phyloP scores from a whole-genome alignment of 495 filamentous ascomycete genomes.

The Hypomontagnella monticulosa region DNA sequence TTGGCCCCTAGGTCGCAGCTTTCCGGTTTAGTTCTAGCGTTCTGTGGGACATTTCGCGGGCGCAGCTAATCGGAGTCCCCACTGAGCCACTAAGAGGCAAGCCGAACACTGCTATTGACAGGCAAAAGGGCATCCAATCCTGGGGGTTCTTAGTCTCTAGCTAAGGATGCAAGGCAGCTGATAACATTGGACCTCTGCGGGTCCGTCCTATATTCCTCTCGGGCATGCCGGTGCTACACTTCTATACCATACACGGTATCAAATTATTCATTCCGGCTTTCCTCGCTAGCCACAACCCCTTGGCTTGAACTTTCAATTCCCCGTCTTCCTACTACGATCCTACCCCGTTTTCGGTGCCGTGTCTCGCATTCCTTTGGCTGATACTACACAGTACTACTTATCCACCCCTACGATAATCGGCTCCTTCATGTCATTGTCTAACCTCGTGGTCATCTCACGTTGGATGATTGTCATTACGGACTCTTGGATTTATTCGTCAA shows the following conservation, averaged over 20 bases:
- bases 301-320: constrained; percentile 3
- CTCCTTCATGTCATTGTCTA: too few relatives aligned
- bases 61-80: constrained; percentile 34
- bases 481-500: too few relatives aligned
- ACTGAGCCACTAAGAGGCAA: background rate
- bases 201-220: constrained; percentile 16
- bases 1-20: constrained; percentile 7
- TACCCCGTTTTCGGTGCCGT: constrained; percentile 2
- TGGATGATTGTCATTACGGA: too few relatives aligned
- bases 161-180: constrained; percentile 6
- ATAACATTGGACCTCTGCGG: constrained; percentile 4
- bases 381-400: too few relatives aligned
- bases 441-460: too few relatives aligned
- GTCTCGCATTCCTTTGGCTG: background rate
- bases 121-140: background rate
- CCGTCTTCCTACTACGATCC: constrained; percentile 17
- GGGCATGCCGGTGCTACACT: constrained; percentile 15
- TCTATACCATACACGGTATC: background rate
- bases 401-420: too few relatives aligned
- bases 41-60: constrained; percentile 9
- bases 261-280: background rate
- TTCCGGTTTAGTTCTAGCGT: constrained; percentile 31
- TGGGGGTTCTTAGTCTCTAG: constrained; percentile 15
- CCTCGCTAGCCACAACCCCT: background rate
- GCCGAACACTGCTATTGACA: constrained; percentile 21